Evolutionary conservation across 306 rosid species (phyloP).

Genomic region (Ziziphus jujuba): DNA sequence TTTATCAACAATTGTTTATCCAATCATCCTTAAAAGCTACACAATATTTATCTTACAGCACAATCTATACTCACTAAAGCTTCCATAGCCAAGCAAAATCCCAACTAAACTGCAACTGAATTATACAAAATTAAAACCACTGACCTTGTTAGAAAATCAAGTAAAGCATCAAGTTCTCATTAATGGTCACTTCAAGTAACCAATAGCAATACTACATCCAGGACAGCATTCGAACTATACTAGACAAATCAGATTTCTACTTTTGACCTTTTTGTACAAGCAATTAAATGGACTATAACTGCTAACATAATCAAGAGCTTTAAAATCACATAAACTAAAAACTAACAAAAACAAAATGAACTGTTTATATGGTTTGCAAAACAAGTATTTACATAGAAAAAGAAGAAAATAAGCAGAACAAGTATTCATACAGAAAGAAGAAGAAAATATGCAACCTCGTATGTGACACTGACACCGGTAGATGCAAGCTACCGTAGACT

Average conservation of each 20-base stretch:
- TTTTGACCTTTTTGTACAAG: too few relatives aligned
- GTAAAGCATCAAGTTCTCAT: too few relatives aligned
- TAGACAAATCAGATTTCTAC: too few relatives aligned
- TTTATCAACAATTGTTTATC: not conserved
- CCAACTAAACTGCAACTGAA: not conserved
- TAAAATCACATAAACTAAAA: not conserved
- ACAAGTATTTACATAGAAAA: not conserved
- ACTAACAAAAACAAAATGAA: not conserved
- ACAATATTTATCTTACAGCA: not conserved
- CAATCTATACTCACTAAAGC: not conserved
- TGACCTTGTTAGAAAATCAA: too few relatives aligned
- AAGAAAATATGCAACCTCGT: conserved; percentile 50
- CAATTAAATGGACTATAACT: not conserved
- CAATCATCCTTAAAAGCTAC: conserved; percentile 3
- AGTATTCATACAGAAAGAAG: too few relatives aligned
- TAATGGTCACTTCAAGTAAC: too few relatives aligned
- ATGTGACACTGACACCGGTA: conserved; percentile 57
- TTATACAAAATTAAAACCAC: too few relatives aligned
- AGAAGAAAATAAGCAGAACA: too few relatives aligned
- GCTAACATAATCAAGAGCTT: not conserved
- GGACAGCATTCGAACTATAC: too few relatives aligned
- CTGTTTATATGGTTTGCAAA: not conserved
- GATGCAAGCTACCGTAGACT: conserved; percentile 90
- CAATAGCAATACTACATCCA: too few relatives aligned
- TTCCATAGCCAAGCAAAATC: not conserved